Conservation (phyloP, 148 eudicot species). For the Agrostemma githago region DNA sequence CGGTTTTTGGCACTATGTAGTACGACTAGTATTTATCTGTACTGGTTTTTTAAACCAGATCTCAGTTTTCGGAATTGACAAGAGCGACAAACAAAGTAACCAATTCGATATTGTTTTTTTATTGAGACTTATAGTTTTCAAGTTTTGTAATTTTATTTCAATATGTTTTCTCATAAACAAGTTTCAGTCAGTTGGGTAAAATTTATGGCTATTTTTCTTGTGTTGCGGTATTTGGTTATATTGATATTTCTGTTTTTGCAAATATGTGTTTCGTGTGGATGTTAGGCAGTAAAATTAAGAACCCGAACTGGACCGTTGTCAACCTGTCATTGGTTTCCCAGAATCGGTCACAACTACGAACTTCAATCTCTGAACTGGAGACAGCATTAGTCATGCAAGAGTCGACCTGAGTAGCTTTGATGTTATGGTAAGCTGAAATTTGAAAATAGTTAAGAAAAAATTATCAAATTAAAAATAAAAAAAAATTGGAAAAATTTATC, state of each 20-base stretch:
- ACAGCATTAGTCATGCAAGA: too few species aligned
- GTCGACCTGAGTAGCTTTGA: too few species aligned
- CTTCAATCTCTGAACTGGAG: neutral
- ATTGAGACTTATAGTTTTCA: neutral
- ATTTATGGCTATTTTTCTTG: neutral
- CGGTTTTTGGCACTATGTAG: slow-evolving; percentile 3
- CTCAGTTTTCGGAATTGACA: neutral
- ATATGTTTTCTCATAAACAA: neutral
- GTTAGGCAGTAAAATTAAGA: neutral
- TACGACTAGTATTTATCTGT: neutral
- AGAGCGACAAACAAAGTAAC: neutral
- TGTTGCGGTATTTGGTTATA: neutral
- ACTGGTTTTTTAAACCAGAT: neutral
- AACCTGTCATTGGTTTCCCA: neutral
- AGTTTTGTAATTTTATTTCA: neutral
- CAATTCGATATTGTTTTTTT: neutral
- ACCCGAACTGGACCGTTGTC: neutral
- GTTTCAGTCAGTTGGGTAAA: neutral
- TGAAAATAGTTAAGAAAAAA: too few species aligned
- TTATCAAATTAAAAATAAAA: too few species aligned
- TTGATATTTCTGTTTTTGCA: too few species aligned
- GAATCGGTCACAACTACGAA: neutral
- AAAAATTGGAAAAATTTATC: neutral
- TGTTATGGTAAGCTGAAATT: too few species aligned
- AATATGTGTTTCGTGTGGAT: neutral